These are phyloP conservation scores for Mortierella sp. DNA, from an alignment of 371 early-diverging fungal genomes.

Conservation along the genomic window DNA sequence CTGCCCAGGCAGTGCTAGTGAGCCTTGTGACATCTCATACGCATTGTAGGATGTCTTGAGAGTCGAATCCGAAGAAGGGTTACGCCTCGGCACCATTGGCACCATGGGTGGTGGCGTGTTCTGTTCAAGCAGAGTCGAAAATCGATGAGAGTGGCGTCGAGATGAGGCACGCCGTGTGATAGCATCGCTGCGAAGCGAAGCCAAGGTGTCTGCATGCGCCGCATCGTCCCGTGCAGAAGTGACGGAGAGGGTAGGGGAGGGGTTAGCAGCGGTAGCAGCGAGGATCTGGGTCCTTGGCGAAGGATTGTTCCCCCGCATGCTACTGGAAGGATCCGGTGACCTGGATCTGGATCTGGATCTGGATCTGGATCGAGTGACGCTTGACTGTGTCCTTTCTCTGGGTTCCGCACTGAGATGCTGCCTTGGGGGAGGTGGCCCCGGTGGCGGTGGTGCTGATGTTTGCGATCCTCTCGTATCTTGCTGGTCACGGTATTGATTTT, in stretches of 20 bases:
- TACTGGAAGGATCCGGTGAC: neutral
- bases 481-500: slow-evolving; percentile 57
- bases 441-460: slow-evolving; percentile 3
- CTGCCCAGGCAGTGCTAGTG: slow-evolving; percentile 5
- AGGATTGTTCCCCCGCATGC: neutral
- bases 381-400: neutral
- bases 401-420: neutral
- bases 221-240: slow-evolving; percentile 29
- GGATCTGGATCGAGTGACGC: neutral
- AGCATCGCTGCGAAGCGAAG: slow-evolving; percentile 57
- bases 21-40: slow-evolving; percentile 15
- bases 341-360: neutral
- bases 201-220: slow-evolving; percentile 52
- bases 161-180: slow-evolving; percentile 52
- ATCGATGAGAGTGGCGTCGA: slow-evolving; percentile 43
- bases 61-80: slow-evolving; percentile 16
- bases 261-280: slow-evolving; percentile 2
- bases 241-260: slow-evolving; percentile 15
- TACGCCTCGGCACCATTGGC: neutral
- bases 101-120: slow-evolving; percentile 6
- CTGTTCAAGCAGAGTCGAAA: slow-evolving; percentile 35
- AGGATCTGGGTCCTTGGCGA: neutral
- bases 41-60: slow-evolving; percentile 24
- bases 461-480: slow-evolving; percentile 26
- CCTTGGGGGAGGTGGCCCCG: neutral